These are phyloP conservation scores for Dryas integrifolia DNA, from an alignment of 331 rosid species.

Conservation along the genomic window DNA sequence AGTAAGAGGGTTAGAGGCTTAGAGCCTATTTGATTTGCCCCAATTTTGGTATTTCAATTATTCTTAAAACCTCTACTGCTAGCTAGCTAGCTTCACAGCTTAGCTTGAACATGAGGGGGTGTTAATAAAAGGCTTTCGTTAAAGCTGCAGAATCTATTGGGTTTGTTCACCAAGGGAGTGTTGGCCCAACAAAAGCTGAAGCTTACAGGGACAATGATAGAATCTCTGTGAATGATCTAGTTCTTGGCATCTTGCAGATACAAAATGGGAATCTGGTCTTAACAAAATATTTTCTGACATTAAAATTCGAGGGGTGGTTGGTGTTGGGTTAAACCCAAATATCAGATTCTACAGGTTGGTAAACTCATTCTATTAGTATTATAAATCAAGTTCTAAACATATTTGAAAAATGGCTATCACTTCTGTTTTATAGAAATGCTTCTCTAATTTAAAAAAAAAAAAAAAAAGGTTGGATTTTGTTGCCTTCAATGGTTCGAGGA, in stretches of 20 bases:
- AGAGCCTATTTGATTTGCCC: too few relatives aligned
- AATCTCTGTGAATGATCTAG: slow-evolving; percentile 61
- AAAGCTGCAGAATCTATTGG: slow-evolving; percentile 69
- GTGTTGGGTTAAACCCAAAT: slow-evolving; percentile 85
- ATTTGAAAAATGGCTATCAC: not conserved
- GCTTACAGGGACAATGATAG: slow-evolving; percentile 89
- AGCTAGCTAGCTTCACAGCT: too few relatives aligned
- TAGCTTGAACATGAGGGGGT: too few relatives aligned
- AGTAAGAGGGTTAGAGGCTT: too few relatives aligned
- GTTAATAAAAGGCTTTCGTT: slow-evolving; percentile 44
- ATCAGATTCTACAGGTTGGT: slow-evolving; percentile 80
- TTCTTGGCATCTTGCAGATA: slow-evolving; percentile 64
- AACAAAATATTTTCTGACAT: slow-evolving; percentile 57
- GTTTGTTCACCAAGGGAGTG: slow-evolving; percentile 81
- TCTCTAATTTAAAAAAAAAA: slow-evolving; percentile 9
- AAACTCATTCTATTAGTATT: not conserved
- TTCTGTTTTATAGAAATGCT: not conserved
- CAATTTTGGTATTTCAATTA: too few relatives aligned
- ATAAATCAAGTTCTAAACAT: not conserved
- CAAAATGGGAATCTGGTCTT: slow-evolving; percentile 80
- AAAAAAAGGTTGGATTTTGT: not conserved
- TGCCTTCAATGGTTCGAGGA: slow-evolving; percentile 71
- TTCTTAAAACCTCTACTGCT: too few relatives aligned
- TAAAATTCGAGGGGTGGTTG: slow-evolving; percentile 62
- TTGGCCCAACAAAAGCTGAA: slow-evolving; percentile 84